A percentile compares a stretch with the other conserved stretches of the same genome.
phyloP scores from a whole-genome alignment of 495 filamentous ascomycete genomes.

The Hypoxylon perforatum region DNA sequence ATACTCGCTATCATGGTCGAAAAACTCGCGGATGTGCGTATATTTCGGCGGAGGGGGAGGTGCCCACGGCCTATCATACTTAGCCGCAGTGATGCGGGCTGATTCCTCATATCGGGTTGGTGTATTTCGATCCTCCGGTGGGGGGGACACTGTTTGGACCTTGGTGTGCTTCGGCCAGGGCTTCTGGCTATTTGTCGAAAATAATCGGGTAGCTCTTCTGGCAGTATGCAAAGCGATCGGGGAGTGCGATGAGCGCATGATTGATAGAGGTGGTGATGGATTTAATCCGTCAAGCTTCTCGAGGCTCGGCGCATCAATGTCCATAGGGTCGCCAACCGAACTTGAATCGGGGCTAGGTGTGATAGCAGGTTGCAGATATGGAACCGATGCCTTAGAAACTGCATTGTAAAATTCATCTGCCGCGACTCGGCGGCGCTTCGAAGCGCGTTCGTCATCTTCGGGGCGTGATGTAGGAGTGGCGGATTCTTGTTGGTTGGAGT shows the following conservation, averaged over 20 bases:
- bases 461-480: background rate
- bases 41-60: slow-evolving; percentile 32
- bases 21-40: slow-evolving; percentile 34
- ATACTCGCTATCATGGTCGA: slow-evolving; percentile 37
- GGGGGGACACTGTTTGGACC: slow-evolving; percentile 11
- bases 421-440: slow-evolving; percentile 32
- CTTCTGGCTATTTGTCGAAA: slow-evolving; percentile 24
- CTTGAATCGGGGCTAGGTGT: background rate
- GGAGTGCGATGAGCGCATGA: slow-evolving; percentile 24
- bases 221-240: slow-evolving; percentile 17
- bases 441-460: slow-evolving; percentile 23
- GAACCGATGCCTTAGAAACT: background rate
- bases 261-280: slow-evolving; percentile 25
- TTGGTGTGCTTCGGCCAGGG: background rate
- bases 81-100: background rate
- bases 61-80: slow-evolving; percentile 1
- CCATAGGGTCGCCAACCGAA: slow-evolving; percentile 6
- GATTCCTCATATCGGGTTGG: slow-evolving; percentile 1
- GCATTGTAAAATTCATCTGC: background rate
- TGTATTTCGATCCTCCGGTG: slow-evolving; percentile 16
- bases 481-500: background rate
- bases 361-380: background rate
- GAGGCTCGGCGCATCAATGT: slow-evolving; percentile 10
- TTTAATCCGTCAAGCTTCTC: background rate
- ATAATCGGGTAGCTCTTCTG: slow-evolving; percentile 21